phyloP scores from a whole-genome alignment of 139 green algal species.

The Tetratostichococcus sp. region DNA sequence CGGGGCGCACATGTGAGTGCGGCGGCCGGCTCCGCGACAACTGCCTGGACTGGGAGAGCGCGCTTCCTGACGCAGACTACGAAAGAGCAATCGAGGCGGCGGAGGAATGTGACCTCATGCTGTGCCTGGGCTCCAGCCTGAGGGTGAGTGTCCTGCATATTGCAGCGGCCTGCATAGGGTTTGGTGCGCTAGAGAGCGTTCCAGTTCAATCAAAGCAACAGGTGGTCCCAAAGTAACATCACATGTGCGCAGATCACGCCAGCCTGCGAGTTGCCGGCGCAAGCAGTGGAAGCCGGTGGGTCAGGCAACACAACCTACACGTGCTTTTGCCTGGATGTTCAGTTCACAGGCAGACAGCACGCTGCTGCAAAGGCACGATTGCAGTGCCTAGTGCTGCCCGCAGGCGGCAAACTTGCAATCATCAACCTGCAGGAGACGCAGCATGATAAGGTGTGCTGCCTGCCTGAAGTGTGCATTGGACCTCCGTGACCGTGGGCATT shows the following conservation, averaged over 20 bases:
- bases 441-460: conserved; percentile 38
- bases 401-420: conserved; percentile 76
- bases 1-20: conserved; percentile 76
- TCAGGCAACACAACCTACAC: neutral
- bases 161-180: too few relatives aligned
- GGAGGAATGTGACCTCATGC: conserved; percentile 62
- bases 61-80: conserved; percentile 76
- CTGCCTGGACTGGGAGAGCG: conserved; percentile 87
- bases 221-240: too few relatives aligned
- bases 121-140: conserved; percentile 87
- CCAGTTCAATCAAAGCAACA: too few relatives aligned
- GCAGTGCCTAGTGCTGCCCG: neutral
- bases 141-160: conserved; percentile 77
- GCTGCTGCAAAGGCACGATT: too few relatives aligned
- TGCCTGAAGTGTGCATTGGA: neutral
- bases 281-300: conserved; percentile 27
- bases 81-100: conserved; percentile 41
- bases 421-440: conserved; percentile 85
- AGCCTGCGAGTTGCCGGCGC: conserved; percentile 76
- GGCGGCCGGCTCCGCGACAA: conserved; percentile 62
- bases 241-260: conserved; percentile 80
- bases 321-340: too few relatives aligned
- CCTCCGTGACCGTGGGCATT: too few relatives aligned
- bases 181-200: too few relatives aligned
- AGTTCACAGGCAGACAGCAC: too few relatives aligned